Base-by-base conservation (phyloP, 768 basidiomycete species). In the Sporobolomyces roseus region DNA sequence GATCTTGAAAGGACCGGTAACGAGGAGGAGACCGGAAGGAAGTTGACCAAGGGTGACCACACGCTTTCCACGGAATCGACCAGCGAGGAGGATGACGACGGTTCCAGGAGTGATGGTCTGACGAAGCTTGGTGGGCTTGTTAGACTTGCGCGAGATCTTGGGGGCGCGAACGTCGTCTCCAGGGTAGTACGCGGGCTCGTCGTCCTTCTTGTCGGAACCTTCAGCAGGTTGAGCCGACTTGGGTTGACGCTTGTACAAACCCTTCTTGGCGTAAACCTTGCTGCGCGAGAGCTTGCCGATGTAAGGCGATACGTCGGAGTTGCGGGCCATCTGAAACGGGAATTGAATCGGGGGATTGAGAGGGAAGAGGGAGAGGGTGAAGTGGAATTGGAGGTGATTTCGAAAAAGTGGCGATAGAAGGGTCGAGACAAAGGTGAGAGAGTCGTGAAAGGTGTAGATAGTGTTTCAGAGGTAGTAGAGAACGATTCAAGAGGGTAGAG, bases 41-140 rank as follows among this genome's bases (percentile, higher is more conserved):
- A 98, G 82, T 83, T 93, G 92, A 85, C 96, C 96, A 83, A 99
- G 83, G 82, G 91, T 94, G 65, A 99, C 93, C 73, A 99, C 96
- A 63, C 96, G 87, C 86, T 98, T 98, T 73, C 94, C 94, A 74
- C 90, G 84, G 90, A 91, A 98, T 78, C 93, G 90, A 77, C 96
- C 96, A 69, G 96, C 94, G 76, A 99, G 87, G 75, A 99, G 83
- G 81, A 99, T 97, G 74, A 99, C 83, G 78, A 99, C 84, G 79
- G 92, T 88, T 72, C 96, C 96, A 70, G 93, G 91, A 70, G 87
- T 88, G 83, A 99, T 96, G 75, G 89, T 85, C 62, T 86, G 79
- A 77, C 94, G 91, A 73, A 97, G 86, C 71, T 83, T 82, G 77
- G 71, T 73, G 74, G 89, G 84, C 80, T 88, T 87, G 75, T 85